Conservation (phyloP, 176 grass and related monocot genomes). For the Ananas comosus region DNA sequence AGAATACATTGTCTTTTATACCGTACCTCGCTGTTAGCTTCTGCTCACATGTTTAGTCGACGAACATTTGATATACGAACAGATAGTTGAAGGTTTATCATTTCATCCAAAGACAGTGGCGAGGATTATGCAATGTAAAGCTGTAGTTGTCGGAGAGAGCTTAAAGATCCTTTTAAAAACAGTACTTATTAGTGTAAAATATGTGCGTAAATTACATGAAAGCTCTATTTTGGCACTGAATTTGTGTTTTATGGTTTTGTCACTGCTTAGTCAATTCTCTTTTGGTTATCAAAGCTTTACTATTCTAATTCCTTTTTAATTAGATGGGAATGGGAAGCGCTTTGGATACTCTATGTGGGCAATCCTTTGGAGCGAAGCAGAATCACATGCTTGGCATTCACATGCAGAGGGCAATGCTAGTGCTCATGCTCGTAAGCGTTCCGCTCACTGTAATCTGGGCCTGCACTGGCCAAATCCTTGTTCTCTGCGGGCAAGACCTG, state of each 20-base stretch:
- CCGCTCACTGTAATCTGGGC: conserved; percentile 39
- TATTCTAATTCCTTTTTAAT: not conserved
- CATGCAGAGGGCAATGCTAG: conserved; percentile 63
- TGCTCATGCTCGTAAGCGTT: conserved; percentile 43
- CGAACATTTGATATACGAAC: too few relatives aligned
- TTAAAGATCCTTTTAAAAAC: too few relatives aligned
- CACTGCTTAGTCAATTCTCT: not conserved
- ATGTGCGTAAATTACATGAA: not conserved
- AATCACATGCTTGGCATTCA: conserved; percentile 53
- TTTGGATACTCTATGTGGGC: conserved; percentile 48
- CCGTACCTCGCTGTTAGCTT: too few relatives aligned
- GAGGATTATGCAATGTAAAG: too few relatives aligned
- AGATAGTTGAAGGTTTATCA: too few relatives aligned
- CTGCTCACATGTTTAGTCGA: too few relatives aligned
- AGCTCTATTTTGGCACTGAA: too few relatives aligned
- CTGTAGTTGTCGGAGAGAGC: too few relatives aligned
- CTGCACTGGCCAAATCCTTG: conserved; percentile 49
- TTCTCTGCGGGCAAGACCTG: conserved; percentile 50
- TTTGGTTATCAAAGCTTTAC: not conserved
- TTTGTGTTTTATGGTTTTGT: too few relatives aligned
- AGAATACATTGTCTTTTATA: too few relatives aligned
- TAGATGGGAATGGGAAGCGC: conserved; percentile 35
- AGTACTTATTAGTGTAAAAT: too few relatives aligned
- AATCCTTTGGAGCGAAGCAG: conserved; percentile 64
- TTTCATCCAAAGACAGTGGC: too few relatives aligned